These are phyloP conservation scores for Martiniozyma asiatica DNA, from an alignment of 1,139 yeast species.

Conservation along the genomic window DNA sequence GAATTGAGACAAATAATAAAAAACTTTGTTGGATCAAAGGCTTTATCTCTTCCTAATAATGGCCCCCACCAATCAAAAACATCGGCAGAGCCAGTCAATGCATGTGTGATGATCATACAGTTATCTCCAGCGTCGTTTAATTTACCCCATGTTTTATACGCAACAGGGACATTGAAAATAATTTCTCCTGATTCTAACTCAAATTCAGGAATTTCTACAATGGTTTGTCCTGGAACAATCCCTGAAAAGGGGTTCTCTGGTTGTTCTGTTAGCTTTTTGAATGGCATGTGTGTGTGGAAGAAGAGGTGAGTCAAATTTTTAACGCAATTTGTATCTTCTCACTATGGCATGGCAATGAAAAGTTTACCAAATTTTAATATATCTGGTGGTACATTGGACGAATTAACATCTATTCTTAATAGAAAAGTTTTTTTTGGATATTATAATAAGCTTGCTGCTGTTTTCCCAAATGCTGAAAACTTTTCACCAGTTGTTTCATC, in stretches of 20 bases:
- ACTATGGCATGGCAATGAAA: no score
- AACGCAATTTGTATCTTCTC: no score
- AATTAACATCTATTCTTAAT: no score
- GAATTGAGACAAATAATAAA: conserved; percentile 82
- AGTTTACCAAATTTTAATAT: no score
- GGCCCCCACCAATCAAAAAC: conserved; percentile 99
- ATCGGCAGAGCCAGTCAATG: conserved; percentile 89
- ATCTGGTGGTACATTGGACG: no score
- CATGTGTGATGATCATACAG: conserved; percentile 83
- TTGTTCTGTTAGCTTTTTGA: conserved; percentile 25
- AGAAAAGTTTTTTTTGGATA: no score
- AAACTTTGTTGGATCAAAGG: conserved; percentile 83
- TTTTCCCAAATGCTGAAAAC: no score
- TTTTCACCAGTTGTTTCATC: no score
- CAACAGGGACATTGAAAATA: conserved; percentile 69
- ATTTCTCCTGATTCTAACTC: conserved; percentile 74
- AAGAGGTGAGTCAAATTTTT: conserved; percentile 1
- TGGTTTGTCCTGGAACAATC: conserved; percentile 69
- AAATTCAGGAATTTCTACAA: conserved; percentile 69
- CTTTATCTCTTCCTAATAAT: conserved; percentile 68
- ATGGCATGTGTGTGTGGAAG: conserved; percentile 6
- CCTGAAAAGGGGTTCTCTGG: conserved; percentile 59
- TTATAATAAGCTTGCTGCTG: no score
- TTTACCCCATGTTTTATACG: conserved; percentile 92
- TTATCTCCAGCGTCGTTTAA: conserved; percentile 57